Evolutionary conservation across 768 basidiomycete genomes (phyloP).

Genomic region (Podaxis rugospora): DNA sequence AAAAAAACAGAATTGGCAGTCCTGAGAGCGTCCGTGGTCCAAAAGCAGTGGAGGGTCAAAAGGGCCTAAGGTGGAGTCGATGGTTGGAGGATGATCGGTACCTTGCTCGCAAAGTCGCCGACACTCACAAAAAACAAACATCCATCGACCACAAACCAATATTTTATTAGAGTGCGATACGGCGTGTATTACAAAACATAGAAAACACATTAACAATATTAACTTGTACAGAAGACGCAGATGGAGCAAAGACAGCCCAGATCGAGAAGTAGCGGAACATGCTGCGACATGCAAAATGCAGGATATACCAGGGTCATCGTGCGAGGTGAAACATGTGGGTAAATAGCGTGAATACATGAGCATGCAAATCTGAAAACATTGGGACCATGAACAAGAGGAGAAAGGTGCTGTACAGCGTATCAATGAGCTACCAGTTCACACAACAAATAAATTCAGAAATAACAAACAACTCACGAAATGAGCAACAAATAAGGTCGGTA

Average conservation of each 20-base stretch:
- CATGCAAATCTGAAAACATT: neutral
- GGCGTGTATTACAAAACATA: neutral
- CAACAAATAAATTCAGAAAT: neutral
- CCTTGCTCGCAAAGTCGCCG: neutral
- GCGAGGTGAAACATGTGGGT: neutral
- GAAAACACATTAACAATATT: neutral
- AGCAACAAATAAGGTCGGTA: neutral
- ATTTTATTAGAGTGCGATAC: neutral
- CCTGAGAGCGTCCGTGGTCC: neutral
- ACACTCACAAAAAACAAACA: neutral
- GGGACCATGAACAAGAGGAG: neutral
- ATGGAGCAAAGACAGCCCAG: neutral
- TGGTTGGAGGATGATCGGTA: neutral
- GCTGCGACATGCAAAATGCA: neutral
- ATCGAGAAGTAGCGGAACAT: neutral
- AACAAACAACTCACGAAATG: neutral
- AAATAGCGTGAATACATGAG: neutral
- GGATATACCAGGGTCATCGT: neutral
- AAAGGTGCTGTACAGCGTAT: neutral
- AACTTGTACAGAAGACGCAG: neutral
- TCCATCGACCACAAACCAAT: neutral
- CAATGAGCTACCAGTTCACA: neutral
- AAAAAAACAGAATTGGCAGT: neutral
- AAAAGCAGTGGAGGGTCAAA: neutral
- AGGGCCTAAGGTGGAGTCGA: neutral